These are phyloP conservation scores for Cystofilobasidium capitatum DNA, from an alignment of 768 basidiomycete species.

Conservation along the genomic window DNA sequence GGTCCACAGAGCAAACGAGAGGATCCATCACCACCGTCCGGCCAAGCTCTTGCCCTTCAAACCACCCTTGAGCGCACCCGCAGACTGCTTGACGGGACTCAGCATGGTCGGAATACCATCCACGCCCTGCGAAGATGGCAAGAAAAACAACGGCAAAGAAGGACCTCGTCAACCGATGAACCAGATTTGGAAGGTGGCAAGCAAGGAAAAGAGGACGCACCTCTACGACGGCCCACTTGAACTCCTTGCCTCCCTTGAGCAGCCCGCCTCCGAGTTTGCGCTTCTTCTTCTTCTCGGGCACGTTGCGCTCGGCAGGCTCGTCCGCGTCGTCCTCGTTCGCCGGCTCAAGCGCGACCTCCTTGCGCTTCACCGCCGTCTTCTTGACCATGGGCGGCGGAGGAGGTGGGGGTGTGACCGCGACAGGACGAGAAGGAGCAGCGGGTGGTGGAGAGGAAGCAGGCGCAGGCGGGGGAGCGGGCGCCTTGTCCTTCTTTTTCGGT, in stretches of 20 bases:
- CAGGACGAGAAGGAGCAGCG: not conserved
- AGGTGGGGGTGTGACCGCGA: not conserved
- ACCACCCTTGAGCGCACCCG: not conserved
- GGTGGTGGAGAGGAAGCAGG: not conserved
- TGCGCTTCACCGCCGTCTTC: not conserved
- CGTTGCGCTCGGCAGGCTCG: not conserved
- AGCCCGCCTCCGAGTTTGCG: not conserved
- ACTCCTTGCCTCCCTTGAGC: not conserved
- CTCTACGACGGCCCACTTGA: not conserved
- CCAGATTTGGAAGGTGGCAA: not conserved
- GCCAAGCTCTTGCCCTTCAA: not conserved
- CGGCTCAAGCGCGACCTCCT: not conserved
- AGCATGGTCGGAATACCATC: not conserved
- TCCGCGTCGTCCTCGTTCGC: not conserved
- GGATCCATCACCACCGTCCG: not conserved
- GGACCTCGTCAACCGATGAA: not conserved
- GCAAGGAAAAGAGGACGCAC: not conserved
- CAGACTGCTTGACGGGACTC: not conserved
- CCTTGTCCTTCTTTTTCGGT: no score
- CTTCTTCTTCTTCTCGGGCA: conserved; percentile 7
- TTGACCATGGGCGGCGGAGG: not conserved
- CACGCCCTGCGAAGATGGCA: not conserved
- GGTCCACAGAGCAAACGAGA: no score
- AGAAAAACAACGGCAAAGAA: not conserved
- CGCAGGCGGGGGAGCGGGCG: not conserved